Evolutionary conservation across 2,329 filamentous ascomycete genomes (phyloP).

Genomic region (Neoascochyta sp.): DNA sequence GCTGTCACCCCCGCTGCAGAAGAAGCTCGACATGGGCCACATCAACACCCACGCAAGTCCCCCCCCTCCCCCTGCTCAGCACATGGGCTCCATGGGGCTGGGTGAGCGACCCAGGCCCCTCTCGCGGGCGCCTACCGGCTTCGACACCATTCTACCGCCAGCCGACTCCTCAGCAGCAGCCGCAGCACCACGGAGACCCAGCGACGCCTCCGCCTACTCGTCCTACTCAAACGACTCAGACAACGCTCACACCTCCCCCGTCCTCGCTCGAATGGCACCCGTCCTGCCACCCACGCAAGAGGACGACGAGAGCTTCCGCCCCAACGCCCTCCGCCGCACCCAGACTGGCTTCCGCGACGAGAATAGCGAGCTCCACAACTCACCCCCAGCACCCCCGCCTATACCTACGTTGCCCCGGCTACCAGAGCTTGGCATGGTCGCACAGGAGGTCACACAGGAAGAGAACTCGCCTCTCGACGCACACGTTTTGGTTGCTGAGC

Average conservation of each 20-base stretch:
- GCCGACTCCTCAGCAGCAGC: no score
- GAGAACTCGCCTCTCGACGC: constrained; percentile 27
- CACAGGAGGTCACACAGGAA: constrained; percentile 15
- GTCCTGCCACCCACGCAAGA: constrained; percentile 30
- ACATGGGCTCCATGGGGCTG: constrained; percentile 35
- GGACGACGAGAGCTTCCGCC: constrained; percentile 50
- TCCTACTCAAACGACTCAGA: constrained; percentile 27
- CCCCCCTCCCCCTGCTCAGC: constrained; percentile 24
- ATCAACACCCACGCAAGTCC: constrained; percentile 32
- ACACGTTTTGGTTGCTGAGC: constrained; percentile 20
- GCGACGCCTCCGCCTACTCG: constrained; percentile 33
- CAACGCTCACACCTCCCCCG: constrained; percentile 16
- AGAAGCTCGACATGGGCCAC: constrained; percentile 36
- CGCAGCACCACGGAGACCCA: constrained; percentile 16
- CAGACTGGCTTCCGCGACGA: constrained; percentile 52
- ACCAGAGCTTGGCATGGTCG: constrained; percentile 18
- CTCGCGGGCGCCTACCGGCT: constrained; percentile 33
- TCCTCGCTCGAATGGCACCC: constrained; percentile 19
- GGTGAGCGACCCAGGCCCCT: constrained; percentile 31
- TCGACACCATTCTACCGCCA: constrained; percentile 19
- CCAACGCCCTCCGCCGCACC: constrained; percentile 54
- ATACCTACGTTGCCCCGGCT: constrained; percentile 27
- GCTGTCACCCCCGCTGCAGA: constrained; percentile 34
- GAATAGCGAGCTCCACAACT: constrained; percentile 13
- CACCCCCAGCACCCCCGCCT: constrained; percentile 46